A percentile compares a stretch with the other conserved stretches of the same genome.
These are phyloP conservation scores for Bruguiera hainesii DNA, from an alignment of 441 rosid species.

Conservation along the genomic window DNA sequence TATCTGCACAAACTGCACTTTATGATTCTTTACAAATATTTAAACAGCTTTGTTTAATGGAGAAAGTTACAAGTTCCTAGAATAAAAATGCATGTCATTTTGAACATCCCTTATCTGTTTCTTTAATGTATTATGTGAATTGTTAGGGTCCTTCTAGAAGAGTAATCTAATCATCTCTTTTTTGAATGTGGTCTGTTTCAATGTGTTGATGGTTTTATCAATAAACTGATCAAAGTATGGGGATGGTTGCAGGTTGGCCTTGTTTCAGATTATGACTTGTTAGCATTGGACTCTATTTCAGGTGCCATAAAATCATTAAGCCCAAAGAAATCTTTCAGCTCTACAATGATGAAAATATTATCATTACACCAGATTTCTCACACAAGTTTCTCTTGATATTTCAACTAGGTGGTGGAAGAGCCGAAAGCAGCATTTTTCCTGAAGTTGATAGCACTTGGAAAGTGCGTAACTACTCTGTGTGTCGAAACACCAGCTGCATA, in stretches of 20 bases:
- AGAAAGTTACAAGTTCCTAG: background rate
- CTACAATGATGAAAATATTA: too few species aligned
- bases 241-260: slow-evolving; percentile 70
- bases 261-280: slow-evolving; percentile 88
- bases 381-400: slow-evolving; percentile 11
- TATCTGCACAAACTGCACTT: background rate
- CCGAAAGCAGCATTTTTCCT: slow-evolving; percentile 78
- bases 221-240: background rate
- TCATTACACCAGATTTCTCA: slow-evolving; percentile 16
- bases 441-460: slow-evolving; percentile 95
- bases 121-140: slow-evolving; percentile 5
- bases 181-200: background rate
- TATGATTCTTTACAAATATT: background rate
- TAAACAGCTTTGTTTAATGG: background rate
- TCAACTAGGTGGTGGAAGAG: slow-evolving; percentile 48
- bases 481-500: background rate
- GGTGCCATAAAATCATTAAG: slow-evolving; percentile 38
- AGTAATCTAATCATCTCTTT: background rate
- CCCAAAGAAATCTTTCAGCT: background rate
- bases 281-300: slow-evolving; percentile 92
- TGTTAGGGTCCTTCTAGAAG: background rate
- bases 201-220: background rate
- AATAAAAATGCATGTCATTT: background rate
- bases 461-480: slow-evolving; percentile 42
- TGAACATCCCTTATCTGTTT: background rate